phyloP scores from a whole-genome alignment of 1,139 yeast species.

The Kodamaea plutei region DNA sequence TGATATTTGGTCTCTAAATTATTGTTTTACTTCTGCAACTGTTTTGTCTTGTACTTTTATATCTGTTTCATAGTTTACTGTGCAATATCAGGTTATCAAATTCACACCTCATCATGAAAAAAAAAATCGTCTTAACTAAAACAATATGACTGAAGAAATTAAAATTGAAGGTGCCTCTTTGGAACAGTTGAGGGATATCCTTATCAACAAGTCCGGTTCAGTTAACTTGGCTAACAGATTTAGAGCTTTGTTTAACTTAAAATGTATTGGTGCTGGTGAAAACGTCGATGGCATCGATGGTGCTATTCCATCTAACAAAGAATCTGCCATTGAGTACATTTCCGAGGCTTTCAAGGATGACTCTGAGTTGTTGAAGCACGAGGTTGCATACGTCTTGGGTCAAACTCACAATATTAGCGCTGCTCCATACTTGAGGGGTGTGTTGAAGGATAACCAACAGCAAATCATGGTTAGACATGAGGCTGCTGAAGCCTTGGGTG shows the following conservation, averaged over 20 bases:
- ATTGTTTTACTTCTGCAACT: no score
- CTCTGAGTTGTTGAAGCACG: conserved; percentile 94
- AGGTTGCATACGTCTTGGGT: conserved; percentile 97
- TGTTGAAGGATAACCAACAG: conserved; percentile 61
- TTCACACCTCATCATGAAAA: no score
- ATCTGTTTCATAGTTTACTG: no score
- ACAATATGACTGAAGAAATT: conserved; percentile 26
- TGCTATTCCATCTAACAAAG: conserved; percentile 37
- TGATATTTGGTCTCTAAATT: no score
- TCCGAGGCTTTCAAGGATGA: conserved; percentile 76
- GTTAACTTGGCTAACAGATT: conserved; percentile 80
- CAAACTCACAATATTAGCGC: conserved; percentile 85
- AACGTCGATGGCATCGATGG: conserved; percentile 11
- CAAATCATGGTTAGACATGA: conserved; percentile 98
- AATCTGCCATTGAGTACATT: conserved; percentile 74
- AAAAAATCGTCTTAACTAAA: no score
- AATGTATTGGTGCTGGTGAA: conserved; percentile 68
- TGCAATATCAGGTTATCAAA: no score
- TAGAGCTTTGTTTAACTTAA: conserved; percentile 88
- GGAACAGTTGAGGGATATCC: conserved; percentile 68
- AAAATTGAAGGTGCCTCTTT: conserved; percentile 51
- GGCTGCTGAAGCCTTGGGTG: conserved; percentile 98
- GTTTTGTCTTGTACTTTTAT: no score
- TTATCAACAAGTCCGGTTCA: conserved; percentile 60
- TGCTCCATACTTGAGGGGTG: conserved; percentile 70